These are phyloP conservation scores for Aquilaria agallochum DNA, from an alignment of 441 rosid genomes.

Conservation along the genomic window DNA sequence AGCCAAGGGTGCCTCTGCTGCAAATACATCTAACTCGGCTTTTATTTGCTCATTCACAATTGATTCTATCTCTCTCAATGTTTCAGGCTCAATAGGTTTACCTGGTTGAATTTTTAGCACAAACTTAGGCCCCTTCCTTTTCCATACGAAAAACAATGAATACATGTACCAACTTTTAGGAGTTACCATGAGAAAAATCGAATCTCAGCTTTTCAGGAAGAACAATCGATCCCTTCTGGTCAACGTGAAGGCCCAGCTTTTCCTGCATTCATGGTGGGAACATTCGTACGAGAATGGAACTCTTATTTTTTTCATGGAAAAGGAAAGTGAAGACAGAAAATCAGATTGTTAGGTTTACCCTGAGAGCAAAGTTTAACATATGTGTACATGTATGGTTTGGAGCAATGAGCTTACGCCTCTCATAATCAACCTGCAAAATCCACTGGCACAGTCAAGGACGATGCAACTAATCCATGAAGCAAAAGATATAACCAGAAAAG, in stretches of 20 bases:
- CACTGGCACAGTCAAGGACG: constrained; percentile 6
- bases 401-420: constrained; percentile 80
- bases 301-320: background rate
- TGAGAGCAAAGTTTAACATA: constrained; percentile 96
- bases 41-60: constrained; percentile 91
- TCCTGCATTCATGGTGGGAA: constrained; percentile 46
- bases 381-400: constrained; percentile 98
- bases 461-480: background rate
- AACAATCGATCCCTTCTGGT: constrained; percentile 98
- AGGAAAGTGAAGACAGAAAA: background rate
- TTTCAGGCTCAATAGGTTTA: constrained; percentile 78
- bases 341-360: constrained; percentile 39
- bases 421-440: constrained; percentile 76
- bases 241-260: constrained; percentile 93
- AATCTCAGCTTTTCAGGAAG: constrained; percentile 96
- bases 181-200: constrained; percentile 95
- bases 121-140: constrained; percentile 2
- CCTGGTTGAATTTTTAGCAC: constrained; percentile 40
- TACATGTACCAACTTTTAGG: background rate
- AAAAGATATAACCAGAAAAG: background rate
- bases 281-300: background rate
- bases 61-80: constrained; percentile 70
- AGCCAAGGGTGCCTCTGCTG: constrained; percentile 69
- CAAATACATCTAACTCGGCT: constrained; percentile 79
- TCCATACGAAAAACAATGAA: constrained; percentile 9